Conservation (phyloP, 495 filamentous ascomycete species). For the Penicillium ochrochloron region DNA sequence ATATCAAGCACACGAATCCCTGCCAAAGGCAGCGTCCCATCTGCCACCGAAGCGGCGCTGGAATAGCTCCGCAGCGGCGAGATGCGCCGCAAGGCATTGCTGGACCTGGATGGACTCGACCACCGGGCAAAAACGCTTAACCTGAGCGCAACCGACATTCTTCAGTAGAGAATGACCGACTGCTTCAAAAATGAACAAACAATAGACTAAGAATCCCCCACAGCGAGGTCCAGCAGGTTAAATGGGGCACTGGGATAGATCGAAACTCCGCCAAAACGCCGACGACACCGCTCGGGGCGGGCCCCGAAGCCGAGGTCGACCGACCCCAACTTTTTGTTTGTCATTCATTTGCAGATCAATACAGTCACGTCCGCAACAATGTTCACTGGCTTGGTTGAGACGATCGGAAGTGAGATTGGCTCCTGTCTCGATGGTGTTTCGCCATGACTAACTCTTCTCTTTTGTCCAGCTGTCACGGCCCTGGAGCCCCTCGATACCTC, state of each 20-base stretch:
- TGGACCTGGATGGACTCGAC: constrained; percentile 26
- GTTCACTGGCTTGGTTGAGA: constrained; percentile 98
- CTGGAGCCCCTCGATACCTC: constrained; percentile 80
- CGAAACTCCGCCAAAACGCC: constrained; percentile 40
- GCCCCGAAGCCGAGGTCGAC: constrained; percentile 42
- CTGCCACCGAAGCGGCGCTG: constrained; percentile 24
- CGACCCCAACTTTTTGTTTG: constrained; percentile 16
- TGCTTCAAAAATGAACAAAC: constrained; percentile 10
- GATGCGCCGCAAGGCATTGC: constrained; percentile 28
- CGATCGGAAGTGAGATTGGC: constrained; percentile 75
- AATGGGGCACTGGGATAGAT: constrained; percentile 28
- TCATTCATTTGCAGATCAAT: constrained; percentile 26
- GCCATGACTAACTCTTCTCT: constrained; percentile 19
- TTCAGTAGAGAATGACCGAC: constrained; percentile 8
- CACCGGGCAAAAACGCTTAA: constrained; percentile 35
- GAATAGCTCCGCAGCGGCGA: constrained; percentile 45
- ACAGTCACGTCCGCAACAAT: constrained; percentile 55
- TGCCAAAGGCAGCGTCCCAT: constrained; percentile 67
- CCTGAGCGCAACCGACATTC: constrained; percentile 34
- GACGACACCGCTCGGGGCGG: constrained; percentile 35
- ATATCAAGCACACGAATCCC: constrained; percentile 92
- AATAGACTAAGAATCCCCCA: constrained; percentile 2
- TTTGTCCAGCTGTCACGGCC: constrained; percentile 70
- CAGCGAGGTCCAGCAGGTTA: constrained; percentile 12
- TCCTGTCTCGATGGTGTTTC: background rate